Evolutionary conservation across 768 basidiomycete genomes (phyloP).

Genomic region (Hericium rajendrae): DNA sequence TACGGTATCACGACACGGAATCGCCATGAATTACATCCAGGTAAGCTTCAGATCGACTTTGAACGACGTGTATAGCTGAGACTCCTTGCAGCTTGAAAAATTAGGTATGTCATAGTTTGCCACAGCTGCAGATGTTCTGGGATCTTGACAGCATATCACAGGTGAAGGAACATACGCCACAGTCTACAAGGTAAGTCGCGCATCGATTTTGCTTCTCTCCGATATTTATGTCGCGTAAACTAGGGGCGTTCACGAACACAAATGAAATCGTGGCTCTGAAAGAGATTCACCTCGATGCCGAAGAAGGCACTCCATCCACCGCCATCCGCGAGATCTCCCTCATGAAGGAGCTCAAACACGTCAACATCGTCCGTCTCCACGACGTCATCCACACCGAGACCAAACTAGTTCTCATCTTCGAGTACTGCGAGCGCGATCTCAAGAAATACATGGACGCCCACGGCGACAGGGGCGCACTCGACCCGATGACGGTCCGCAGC

Average conservation of each 20-base stretch:
- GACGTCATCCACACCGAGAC: conserved; percentile 99
- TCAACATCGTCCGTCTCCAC: conserved; percentile 96
- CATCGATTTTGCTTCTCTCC: background rate
- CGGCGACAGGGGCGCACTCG: conserved; percentile 91
- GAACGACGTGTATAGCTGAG: background rate
- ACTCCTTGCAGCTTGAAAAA: conserved; percentile 63
- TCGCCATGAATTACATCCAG: conserved; percentile 46
- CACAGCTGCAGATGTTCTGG: background rate
- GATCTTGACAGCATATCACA: conserved; percentile 18
- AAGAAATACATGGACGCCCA: conserved; percentile 99
- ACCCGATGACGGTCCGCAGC: conserved; percentile 78
- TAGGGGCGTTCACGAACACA: conserved; percentile 95
- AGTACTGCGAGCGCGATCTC: conserved; percentile 96
- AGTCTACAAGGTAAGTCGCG: conserved; percentile 72
- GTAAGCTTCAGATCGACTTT: conserved; percentile 20
- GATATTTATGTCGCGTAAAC: background rate
- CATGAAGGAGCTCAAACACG: conserved; percentile 99
- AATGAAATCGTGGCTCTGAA: conserved; percentile 98
- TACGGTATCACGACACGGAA: background rate
- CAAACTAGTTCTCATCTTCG: conserved; percentile 96
- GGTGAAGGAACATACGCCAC: conserved; percentile 92
- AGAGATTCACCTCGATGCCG: conserved; percentile 98
- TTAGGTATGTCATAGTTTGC: conserved; percentile 38
- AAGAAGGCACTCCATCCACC: conserved; percentile 97
- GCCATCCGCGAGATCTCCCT: conserved; percentile 98